Evolutionary conservation across 2,329 filamentous ascomycete species (phyloP).

Genomic region (Calonectria henricotiae): DNA sequence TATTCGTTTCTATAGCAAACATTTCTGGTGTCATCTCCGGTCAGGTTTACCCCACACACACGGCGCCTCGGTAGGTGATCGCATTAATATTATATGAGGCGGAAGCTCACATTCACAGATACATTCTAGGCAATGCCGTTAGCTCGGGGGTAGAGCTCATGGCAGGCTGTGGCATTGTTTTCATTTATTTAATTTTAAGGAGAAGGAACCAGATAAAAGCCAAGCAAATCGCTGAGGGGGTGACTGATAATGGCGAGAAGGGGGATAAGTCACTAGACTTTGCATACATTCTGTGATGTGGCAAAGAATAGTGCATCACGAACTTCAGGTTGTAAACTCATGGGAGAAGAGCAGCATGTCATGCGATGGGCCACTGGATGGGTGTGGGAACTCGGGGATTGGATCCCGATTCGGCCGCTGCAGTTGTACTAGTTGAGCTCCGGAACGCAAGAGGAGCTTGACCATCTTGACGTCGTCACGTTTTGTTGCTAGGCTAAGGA

Average conservation of each 20-base stretch:
- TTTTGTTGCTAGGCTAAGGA: slow-evolving; percentile 8
- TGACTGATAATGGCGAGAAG: slow-evolving; percentile 18
- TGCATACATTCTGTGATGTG: slow-evolving; percentile 16
- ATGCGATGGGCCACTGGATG: not conserved
- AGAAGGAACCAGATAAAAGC: slow-evolving; percentile 23
- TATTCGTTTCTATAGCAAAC: slow-evolving; percentile 24
- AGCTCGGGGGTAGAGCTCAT: slow-evolving; percentile 1
- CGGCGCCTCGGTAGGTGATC: slow-evolving; percentile 6
- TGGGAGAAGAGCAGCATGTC: not conserved
- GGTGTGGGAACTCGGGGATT: not conserved
- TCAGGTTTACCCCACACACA: slow-evolving; percentile 20
- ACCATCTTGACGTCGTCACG: slow-evolving; percentile 9
- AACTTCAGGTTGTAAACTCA: not conserved
- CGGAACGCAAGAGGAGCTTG: slow-evolving; percentile 8
- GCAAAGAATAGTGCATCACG: too few relatives aligned
- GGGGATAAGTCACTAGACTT: slow-evolving; percentile 26
- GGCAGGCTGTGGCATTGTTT: slow-evolving; percentile 10
- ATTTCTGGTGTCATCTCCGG: slow-evolving; percentile 27
- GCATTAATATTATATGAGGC: too few relatives aligned
- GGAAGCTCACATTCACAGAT: not conserved
- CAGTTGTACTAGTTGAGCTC: not conserved
- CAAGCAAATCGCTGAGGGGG: slow-evolving; percentile 11
- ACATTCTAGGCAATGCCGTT: slow-evolving; percentile 28
- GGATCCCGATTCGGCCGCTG: not conserved
- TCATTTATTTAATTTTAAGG: slow-evolving; percentile 26